Evolutionary conservation across 176 grass and related monocot genomes (phyloP), one percentile per base, ranked within the genome.

Genomic region (Eleusine coracana): DNA sequence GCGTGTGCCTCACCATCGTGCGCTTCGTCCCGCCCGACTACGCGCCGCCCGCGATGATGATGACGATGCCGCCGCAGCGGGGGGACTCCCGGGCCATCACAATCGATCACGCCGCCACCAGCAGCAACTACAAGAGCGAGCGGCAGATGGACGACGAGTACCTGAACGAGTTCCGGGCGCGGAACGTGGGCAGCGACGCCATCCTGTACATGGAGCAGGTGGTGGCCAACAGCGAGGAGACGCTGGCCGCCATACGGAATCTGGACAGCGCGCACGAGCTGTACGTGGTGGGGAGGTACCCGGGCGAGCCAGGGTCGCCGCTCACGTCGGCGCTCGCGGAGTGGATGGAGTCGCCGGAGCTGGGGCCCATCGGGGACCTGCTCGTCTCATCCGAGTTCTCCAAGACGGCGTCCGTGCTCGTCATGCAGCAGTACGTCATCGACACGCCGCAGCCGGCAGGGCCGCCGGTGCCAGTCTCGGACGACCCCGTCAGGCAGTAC

Each of bases 341-440:
- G 48, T 95, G 90, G 90, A 80, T 79, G 65, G 93, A 95, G 49
- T 95, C 70, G 42, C 74, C 90, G 10, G 87, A 95, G 85, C 79
- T 95, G 52, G 93, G 93, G 14, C 89, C 85, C 52, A 86, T 92
- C n/a, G 93, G 90, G 18, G 90, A 95, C 78, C 70, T 92, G 9
- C 73, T 95, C 23, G 87, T 86, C n/a, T 94, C 75, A 14, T 79
- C 75, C 29, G 70, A 68, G 63, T 82, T 81, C 78, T 74, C 78
- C 62, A 82, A 87, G 65, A 80, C 58, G 68, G 86, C 77, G 73
- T 92, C 89, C 14, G 82, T 92, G 52, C 81, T 94, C 9, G 89
- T 88, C 51, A 60, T 92, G 84, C 89, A 94, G 61, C 89, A 94
- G 25, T 89, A 94, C 74, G 76, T 87, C 7, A 67, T 75, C 85